phyloP scores from a whole-genome alignment of 192 early-diverging fungal genomes.

The Coemansia sp. region DNA sequence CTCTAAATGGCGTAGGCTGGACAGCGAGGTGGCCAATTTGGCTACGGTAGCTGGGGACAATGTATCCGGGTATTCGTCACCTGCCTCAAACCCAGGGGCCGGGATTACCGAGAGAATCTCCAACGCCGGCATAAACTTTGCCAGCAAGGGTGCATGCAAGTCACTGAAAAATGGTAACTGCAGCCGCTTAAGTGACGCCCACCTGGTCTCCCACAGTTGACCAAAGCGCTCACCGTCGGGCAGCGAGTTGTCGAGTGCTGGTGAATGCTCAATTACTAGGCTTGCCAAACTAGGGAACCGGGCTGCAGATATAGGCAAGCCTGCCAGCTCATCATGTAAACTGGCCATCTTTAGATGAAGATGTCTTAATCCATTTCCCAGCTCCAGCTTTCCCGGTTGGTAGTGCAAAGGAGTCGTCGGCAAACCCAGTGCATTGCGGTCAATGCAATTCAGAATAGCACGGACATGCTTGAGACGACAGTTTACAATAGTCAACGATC shows the following conservation, averaged over 20 bases:
- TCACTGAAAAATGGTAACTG: constrained; percentile 51
- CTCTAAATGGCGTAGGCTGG: constrained; percentile 39
- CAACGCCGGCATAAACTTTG: constrained; percentile 49
- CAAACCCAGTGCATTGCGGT: constrained; percentile 46
- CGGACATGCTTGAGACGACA: constrained; percentile 48
- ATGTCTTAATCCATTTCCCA: constrained; percentile 36
- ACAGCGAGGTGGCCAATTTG: constrained; percentile 38
- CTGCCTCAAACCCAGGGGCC: constrained; percentile 38
- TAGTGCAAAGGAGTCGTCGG: constrained; percentile 37
- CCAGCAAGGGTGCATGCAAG: constrained; percentile 32
- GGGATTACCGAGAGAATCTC: constrained; percentile 46
- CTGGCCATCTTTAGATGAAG: constrained; percentile 48
- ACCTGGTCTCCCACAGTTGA: constrained; percentile 46
- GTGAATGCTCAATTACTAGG: constrained; percentile 50
- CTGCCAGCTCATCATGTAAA: constrained; percentile 46
- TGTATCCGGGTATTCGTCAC: constrained; percentile 45
- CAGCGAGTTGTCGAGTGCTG: constrained; percentile 47
- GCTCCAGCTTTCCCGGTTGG: constrained; percentile 35
- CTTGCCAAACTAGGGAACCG: constrained; percentile 38
- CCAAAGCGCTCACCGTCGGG: constrained; percentile 47
- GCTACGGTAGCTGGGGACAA: constrained; percentile 22
- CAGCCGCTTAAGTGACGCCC: constrained; percentile 38
- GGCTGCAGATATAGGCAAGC: constrained; percentile 35
- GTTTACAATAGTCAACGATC: constrained; percentile 48
- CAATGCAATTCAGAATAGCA: constrained; percentile 51